Percentiles rank a stretch among this genome's conserved stretches.
Conservation (phyloP, 2,329 filamentous ascomycete genomes). For the Exophiala alcalophila region DNA sequence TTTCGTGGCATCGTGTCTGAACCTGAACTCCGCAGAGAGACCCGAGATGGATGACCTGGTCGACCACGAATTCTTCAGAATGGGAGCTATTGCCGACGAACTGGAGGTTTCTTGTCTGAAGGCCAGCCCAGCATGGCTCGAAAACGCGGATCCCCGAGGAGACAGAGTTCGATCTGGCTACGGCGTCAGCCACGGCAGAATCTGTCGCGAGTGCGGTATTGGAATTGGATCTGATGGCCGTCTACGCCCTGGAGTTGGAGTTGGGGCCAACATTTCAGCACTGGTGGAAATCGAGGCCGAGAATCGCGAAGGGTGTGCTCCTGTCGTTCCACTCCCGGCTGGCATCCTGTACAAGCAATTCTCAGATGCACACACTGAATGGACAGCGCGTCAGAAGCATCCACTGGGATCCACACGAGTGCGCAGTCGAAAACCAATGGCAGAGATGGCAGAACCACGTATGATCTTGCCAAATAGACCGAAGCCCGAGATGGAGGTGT, state of each 20-base stretch:
- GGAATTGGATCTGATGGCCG: constrained; percentile 43
- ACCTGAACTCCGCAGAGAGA: constrained; percentile 47
- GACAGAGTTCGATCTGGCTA: constrained; percentile 44
- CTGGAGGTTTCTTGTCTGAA: constrained; percentile 41
- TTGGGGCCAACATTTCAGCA: constrained; percentile 45
- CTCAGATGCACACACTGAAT: constrained; percentile 41
- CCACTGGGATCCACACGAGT: constrained; percentile 17
- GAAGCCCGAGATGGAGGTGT: constrained; percentile 5
- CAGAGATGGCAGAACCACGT: constrained; percentile 8
- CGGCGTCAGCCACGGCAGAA: constrained; percentile 44
- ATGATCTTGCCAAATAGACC: neutral
- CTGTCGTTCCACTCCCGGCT: constrained; percentile 44
- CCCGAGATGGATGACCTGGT: constrained; percentile 51
- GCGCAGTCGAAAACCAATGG: constrained; percentile 23
- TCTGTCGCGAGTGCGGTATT: constrained; percentile 47
- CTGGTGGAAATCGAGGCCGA: constrained; percentile 47
- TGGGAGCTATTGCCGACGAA: constrained; percentile 48
- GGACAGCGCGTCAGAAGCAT: constrained; percentile 35
- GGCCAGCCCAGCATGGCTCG: constrained; percentile 44
- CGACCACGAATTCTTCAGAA: constrained; percentile 50
- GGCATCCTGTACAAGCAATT: constrained; percentile 48
- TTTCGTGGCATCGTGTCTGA: constrained; percentile 47
- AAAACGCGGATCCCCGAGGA: constrained; percentile 44
- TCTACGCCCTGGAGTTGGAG: constrained; percentile 43
- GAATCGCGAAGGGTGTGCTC: constrained; percentile 45